Percentiles rank a stretch among this genome's conserved stretches.
Evolutionary conservation across 345 rosid species (phyloP).

Genomic region (Populus tremula): DNA sequence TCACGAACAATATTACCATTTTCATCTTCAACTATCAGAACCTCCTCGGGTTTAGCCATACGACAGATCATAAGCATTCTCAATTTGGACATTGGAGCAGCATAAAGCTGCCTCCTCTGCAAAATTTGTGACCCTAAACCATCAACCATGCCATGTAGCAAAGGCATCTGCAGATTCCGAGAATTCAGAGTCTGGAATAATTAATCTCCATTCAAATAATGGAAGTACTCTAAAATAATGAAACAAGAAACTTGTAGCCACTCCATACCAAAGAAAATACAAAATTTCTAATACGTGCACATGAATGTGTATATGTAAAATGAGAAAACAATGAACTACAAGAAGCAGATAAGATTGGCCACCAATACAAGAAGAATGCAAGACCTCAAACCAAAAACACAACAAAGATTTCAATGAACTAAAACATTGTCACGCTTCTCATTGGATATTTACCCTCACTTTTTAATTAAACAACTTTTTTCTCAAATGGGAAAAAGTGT

Average conservation of each 20-base stretch:
- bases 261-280: not conserved
- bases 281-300: not conserved
- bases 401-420: not conserved
- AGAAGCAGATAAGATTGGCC: not conserved
- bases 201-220: slow-evolving; percentile 13
- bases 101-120: slow-evolving; percentile 89
- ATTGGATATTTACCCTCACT: not conserved
- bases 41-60: slow-evolving; percentile 99
- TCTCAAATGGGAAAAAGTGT: not conserved
- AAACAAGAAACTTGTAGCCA: not conserved
- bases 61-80: slow-evolving; percentile 95
- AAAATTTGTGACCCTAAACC: slow-evolving; percentile 73
- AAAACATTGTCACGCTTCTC: not conserved
- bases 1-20: slow-evolving; percentile 98
- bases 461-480: not conserved
- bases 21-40: slow-evolving; percentile 98
- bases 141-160: slow-evolving; percentile 74
- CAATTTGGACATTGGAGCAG: slow-evolving; percentile 80
- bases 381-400: not conserved
- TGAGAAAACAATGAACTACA: not conserved
- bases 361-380: not conserved
- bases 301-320: not conserved
- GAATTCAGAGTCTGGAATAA: slow-evolving; percentile 13
- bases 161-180: slow-evolving; percentile 54
- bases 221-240: not conserved